Base-by-base conservation (phyloP, 2,329 filamentous ascomycete genomes). In the Hortaea sp. region DNA sequence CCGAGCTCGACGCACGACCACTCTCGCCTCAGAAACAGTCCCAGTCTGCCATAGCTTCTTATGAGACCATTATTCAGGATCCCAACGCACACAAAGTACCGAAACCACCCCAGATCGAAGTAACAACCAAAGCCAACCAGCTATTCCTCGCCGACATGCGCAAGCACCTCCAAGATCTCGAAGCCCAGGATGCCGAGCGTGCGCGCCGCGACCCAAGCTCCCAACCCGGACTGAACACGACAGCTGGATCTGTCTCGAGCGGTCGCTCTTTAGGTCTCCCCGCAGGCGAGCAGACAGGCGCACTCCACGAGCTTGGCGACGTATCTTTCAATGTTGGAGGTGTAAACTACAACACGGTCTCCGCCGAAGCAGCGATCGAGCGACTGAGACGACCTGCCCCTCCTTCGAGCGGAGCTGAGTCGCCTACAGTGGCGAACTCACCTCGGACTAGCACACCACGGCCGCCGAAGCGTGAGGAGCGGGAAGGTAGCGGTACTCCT, bases 311-410 rank as follows among this genome's bases (percentile, higher is more conserved):
- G 13, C 51, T 63, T 3, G 61, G 61, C 27, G 61, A 61, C 32
- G 61, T 63, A 13, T 57, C 53, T 30, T 95, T 97, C 70, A 98
- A 98, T 64, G 92, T 98, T 77, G 92, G 92, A 38, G 92, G 92
- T 44, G 95, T 98, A 52, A 88, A 95, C 63, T 66, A 66, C 46
- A 62, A 63, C 39, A 58, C 59, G 2, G 52, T 57, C 6, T 50
- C 53, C 5, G 60, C 60, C 4, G 59, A 61, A 45, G 57, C 57
- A 38, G 61, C 58, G 6, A 63, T 63, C 40, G 60, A 63, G 45
- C 50, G 58, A n/a, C 48, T 63, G 7, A 61, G 60, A 47, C 49
- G 60, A 6, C 53, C 55, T 11, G 13, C 43, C 41, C 44, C 43
- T 34, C 41, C 32, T 4, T 35, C 32, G 12, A 29, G 32, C 27